Base-by-base conservation (phyloP, 192 early-diverging fungal species). In the Coemansia sp. region DNA sequence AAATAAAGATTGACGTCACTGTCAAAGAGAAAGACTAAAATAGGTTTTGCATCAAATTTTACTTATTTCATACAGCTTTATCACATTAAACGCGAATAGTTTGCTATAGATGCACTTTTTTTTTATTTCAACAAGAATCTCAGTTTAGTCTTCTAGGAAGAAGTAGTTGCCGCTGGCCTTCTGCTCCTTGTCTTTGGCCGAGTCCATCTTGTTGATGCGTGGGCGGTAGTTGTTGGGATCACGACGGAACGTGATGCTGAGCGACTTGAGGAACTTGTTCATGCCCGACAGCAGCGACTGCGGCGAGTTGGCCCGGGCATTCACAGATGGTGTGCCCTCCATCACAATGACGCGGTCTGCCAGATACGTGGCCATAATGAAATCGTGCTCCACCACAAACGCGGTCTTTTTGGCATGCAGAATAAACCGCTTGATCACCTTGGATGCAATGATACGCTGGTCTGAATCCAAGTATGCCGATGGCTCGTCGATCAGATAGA, bases 371-470 rank as follows among this genome's bases (percentile, higher is more conserved):
- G 92, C 93, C 96, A 98, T 98, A 69, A 95, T 95, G 69, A 98
- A 96, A 81, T 98, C 95, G 87, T 95, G 94, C 87, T 97, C 94
- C 48, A 97, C 94, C 40, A 97, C 85, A 72, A 98, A 98, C 20
- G 94, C 96, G 8, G 96, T 98, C 82, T 92, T 91, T 77, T 96
- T 93, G 60, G 87, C 83, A 82, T 96, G 91, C 63, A 98, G 74
- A 54, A 98, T 96, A 81, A 92, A 98, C 41, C 87, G 87, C 83
- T 98, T 98, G 82, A 98, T 98, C 59, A 96, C 96, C 84, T 96
- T 96, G 47, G 93, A 91, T 21, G 96, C 91, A 68, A 94, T 89
- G 80, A 98, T 94, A 89, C 96, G 91, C 82, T 98, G 96, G 72
- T 98, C 96, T 21, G 96, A 98, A 79, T 98, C 96, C 45, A 98